phyloP scores from a whole-genome alignment of 2,329 filamentous ascomycete species.

The Knufia petricola region DNA sequence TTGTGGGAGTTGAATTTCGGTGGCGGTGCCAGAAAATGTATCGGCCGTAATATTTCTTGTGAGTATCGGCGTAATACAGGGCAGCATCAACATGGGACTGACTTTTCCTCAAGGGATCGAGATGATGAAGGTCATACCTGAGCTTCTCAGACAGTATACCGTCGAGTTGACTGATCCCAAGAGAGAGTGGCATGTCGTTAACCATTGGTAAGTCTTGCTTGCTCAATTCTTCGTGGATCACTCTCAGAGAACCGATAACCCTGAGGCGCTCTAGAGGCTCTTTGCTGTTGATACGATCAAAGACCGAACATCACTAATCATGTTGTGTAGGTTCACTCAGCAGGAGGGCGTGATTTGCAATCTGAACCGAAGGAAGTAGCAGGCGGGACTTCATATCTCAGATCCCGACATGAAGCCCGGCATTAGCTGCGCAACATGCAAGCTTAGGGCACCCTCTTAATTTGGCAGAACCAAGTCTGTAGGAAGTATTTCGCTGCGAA shows the following conservation, averaged over 20 bases:
- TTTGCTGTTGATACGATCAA: background rate
- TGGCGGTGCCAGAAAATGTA: constrained; percentile 39
- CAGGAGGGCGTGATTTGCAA: constrained; percentile 18
- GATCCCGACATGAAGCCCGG: background rate
- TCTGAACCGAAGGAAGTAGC: constrained; percentile 10
- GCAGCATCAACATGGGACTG: background rate
- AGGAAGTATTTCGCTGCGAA: background rate
- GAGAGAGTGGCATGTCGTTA: constrained; percentile 19
- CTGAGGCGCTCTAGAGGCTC: background rate
- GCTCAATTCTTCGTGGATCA: background rate
- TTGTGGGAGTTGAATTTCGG: constrained; percentile 33
- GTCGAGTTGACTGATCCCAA: constrained; percentile 17
- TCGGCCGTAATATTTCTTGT: constrained; percentile 21
- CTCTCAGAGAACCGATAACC: no score
- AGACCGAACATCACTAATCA: background rate
- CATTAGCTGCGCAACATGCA: background rate
- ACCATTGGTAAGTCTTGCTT: constrained; percentile 15
- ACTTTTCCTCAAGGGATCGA: constrained; percentile 10
- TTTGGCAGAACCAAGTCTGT: background rate
- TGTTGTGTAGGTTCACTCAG: constrained; percentile 13
- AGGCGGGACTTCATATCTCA: background rate
- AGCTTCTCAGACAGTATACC: constrained; percentile 16
- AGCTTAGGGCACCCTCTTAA: background rate
- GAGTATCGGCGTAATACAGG: background rate
- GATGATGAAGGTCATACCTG: constrained; percentile 23